Percentiles rank a stretch among this genome's conserved stretches.
Evolutionary conservation across 192 early-diverging fungal species (phyloP).

Genomic region (Backusella westeae): DNA sequence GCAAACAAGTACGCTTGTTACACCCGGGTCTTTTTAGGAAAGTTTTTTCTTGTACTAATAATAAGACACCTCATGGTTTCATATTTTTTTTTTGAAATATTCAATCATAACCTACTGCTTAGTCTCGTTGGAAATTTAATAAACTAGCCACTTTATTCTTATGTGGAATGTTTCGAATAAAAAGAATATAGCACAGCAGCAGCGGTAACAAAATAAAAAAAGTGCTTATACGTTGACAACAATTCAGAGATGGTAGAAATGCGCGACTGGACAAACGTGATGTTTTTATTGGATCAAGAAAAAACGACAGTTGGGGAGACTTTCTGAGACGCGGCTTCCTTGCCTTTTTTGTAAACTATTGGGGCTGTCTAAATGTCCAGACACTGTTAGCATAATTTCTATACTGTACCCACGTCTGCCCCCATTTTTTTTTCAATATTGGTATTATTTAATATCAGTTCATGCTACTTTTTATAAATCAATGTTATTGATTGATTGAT

Average conservation of each 20-base stretch:
- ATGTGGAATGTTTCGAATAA: not conserved
- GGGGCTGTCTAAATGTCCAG: not conserved
- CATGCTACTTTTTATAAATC: not conserved
- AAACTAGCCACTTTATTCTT: not conserved
- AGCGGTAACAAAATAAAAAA: not conserved
- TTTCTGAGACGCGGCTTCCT: not conserved
- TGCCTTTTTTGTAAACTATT: not conserved
- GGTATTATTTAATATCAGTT: not conserved
- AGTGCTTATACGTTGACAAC: not conserved
- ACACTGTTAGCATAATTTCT: not conserved
- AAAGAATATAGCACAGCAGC: not conserved
- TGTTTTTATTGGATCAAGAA: slow-evolving; percentile 3
- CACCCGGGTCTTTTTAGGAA: slow-evolving; percentile 1
- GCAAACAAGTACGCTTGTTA: not conserved
- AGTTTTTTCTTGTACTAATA: not conserved
- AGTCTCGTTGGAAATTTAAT: not conserved
- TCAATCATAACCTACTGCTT: not conserved
- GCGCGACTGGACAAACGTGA: not conserved
- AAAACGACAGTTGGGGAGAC: not conserved
- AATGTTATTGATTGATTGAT: too few species aligned
- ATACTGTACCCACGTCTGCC: not conserved
- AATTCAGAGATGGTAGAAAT: not conserved
- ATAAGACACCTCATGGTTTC: not conserved
- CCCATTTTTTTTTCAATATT: not conserved
- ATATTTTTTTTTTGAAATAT: not conserved